These are phyloP conservation scores for Aureobasidium sp. DNA, from an alignment of 2,329 filamentous ascomycete genomes.

Conservation along the genomic window DNA sequence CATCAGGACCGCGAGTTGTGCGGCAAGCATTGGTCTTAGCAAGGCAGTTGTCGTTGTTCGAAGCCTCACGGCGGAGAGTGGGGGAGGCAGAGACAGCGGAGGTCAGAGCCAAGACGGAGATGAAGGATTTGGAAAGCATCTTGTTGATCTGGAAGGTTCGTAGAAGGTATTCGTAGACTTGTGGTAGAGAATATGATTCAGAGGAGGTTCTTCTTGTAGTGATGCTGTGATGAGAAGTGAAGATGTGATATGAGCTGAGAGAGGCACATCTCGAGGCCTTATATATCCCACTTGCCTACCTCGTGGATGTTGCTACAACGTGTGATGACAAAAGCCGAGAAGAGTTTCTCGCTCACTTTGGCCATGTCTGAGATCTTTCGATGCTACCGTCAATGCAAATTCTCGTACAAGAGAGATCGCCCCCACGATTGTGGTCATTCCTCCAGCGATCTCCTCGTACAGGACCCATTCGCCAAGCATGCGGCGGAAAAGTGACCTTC, in stretches of 20 bases:
- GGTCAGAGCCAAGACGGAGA: conserved; percentile 11
- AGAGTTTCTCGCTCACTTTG: neutral
- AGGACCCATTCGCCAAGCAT: neutral
- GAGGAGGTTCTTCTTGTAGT: neutral
- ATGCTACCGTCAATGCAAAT: neutral
- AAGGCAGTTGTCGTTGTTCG: neutral
- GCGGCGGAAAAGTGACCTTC: neutral
- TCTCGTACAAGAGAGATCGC: neutral
- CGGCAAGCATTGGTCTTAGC: neutral
- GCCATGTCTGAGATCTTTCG: neutral
- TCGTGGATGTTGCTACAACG: neutral
- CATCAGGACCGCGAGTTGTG: neutral
- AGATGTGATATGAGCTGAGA: neutral
- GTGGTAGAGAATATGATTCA: no score
- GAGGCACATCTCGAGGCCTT: neutral
- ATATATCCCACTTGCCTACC: neutral
- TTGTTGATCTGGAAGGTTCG: neutral
- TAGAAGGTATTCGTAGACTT: neutral
- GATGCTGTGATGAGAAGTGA: neutral
- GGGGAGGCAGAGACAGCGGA: conserved; percentile 3
- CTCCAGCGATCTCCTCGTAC: neutral
- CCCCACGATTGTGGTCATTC: neutral
- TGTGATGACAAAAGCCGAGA: neutral
- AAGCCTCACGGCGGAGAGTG: neutral
- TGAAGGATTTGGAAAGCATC: conserved; percentile 1